phyloP scores from a whole-genome alignment of 1,284 basidiomycete species.

The Pseudozyma flocculosa region DNA sequence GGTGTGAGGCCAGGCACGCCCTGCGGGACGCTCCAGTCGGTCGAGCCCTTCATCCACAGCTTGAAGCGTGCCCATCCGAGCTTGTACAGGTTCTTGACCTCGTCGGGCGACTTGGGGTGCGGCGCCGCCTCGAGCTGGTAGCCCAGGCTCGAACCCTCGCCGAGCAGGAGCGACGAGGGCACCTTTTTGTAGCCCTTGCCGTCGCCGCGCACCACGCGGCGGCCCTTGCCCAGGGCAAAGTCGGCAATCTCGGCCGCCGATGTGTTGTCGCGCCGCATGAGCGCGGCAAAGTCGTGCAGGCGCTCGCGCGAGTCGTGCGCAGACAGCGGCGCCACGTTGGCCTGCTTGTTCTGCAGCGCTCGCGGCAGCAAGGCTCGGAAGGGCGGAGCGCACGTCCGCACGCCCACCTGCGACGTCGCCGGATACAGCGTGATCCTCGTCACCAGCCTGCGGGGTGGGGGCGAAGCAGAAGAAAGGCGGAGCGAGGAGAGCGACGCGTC shows the following conservation, averaged over 20 bases:
- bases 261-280: constrained; percentile 21
- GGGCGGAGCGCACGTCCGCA: constrained; percentile 18
- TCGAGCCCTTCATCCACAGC: constrained; percentile 25
- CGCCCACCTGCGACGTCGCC: constrained; percentile 21
- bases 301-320: constrained; percentile 18
- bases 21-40: constrained; percentile 24
- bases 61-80: constrained; percentile 32
- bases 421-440: constrained; percentile 39
- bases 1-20: constrained; percentile 6
- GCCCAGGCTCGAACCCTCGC: constrained; percentile 22
- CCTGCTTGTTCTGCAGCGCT: constrained; percentile 12
- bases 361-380: constrained; percentile 17
- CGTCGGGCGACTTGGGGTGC: constrained; percentile 7
- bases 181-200: constrained; percentile 11
- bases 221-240: constrained; percentile 20
- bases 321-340: constrained; percentile 13
- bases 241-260: constrained; percentile 27
- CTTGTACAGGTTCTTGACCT: constrained; percentile 28
- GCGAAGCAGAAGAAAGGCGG: not conserved
- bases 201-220: constrained; percentile 6
- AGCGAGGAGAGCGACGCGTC: too few relatives aligned
- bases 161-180: constrained; percentile 27
- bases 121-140: constrained; percentile 38
- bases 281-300: constrained; percentile 16
- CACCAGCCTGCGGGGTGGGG: constrained; percentile 2